Percentiles rank a stretch among this genome's conserved stretches.
These are phyloP conservation scores for Discostella pseudostelligera DNA, from an alignment of 108 stramenopile species.

Conservation along the genomic window DNA sequence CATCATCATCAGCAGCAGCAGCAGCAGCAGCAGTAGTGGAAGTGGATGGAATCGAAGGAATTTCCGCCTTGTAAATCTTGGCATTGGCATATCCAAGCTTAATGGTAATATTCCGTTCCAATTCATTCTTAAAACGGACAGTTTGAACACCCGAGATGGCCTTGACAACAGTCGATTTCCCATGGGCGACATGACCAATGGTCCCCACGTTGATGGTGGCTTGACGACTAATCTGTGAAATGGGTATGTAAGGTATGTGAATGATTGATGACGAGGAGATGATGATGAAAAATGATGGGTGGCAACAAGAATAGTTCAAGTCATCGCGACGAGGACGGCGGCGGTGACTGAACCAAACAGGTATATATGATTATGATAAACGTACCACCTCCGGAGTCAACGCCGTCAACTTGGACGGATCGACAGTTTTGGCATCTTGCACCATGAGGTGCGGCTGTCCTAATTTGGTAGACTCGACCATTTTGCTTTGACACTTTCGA, in stretches of 20 bases:
- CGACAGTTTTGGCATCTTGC: slow-evolving; percentile 79
- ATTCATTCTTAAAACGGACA: slow-evolving; percentile 99
- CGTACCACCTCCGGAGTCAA: slow-evolving; percentile 88
- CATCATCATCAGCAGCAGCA: slow-evolving; percentile 23
- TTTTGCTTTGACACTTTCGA: slow-evolving; percentile 2
- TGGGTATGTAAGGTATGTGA: no score
- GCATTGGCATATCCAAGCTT: slow-evolving; percentile 99
- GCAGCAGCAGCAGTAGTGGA: slow-evolving; percentile 32
- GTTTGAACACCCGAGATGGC: slow-evolving; percentile 99
- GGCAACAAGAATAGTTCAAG: no score
- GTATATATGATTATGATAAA: no score
- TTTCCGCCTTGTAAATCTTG: slow-evolving; percentile 95
- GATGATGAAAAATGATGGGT: neutral
- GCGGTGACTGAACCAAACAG: no score
- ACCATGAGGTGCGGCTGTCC: slow-evolving; percentile 70
- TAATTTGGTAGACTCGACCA: slow-evolving; percentile 15
- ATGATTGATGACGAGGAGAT: neutral
- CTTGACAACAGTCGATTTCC: slow-evolving; percentile 99
- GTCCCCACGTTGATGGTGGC: slow-evolving; percentile 99
- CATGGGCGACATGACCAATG: slow-evolving; percentile 99
- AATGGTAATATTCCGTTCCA: slow-evolving; percentile 99
- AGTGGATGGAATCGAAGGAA: no score
- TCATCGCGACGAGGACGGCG: no score
- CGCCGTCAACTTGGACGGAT: slow-evolving; percentile 77
- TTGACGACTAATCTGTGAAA: slow-evolving; percentile 90